phyloP scores from a whole-genome alignment of 257 asterid genomes.

The Nicotiana obtusifolia region DNA sequence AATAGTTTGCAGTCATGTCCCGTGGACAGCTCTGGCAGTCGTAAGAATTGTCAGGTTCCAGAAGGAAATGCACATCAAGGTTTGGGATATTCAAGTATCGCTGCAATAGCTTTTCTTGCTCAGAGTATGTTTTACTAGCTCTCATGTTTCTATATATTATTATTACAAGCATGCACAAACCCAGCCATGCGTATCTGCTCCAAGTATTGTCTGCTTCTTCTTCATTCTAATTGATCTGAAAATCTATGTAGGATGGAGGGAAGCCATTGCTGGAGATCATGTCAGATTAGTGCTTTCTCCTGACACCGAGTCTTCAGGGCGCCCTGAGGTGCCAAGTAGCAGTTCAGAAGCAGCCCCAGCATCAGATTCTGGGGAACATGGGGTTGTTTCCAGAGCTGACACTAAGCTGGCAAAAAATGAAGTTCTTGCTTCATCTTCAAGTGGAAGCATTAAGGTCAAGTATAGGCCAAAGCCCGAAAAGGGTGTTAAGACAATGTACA shows the following conservation, averaged over 20 bases:
- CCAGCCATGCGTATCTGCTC: not conserved
- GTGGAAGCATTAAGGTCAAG: conserved; percentile 27
- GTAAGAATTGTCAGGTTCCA: conserved; percentile 10
- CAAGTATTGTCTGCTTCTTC: not conserved
- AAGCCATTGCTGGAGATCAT: conserved; percentile 65
- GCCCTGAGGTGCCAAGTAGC: conserved; percentile 17
- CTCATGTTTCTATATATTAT: not conserved
- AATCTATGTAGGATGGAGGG: conserved; percentile 69
- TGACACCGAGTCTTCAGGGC: conserved; percentile 32
- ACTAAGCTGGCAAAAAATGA: not conserved
- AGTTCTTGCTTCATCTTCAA: conserved; percentile 5
- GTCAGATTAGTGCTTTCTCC: conserved; percentile 43
- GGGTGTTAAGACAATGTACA: conserved; percentile 45
- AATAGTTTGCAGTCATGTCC: conserved; percentile 31
- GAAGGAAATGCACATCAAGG: conserved; percentile 30
- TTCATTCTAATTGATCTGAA: not conserved
- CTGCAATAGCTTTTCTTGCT: conserved; percentile 59
- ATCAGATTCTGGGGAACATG: conserved; percentile 22
- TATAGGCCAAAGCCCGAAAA: conserved; percentile 34
- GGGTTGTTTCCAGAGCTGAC: not conserved
- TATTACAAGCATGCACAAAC: not conserved
- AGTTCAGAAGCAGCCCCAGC: conserved; percentile 10
- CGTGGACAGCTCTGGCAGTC: conserved; percentile 18
- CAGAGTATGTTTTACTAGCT: conserved; percentile 41
- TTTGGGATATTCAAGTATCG: conserved; percentile 31